These are phyloP conservation scores for Alloteropsis angusta DNA, from an alignment of 202 grass and related monocot genomes.

Conservation along the genomic window DNA sequence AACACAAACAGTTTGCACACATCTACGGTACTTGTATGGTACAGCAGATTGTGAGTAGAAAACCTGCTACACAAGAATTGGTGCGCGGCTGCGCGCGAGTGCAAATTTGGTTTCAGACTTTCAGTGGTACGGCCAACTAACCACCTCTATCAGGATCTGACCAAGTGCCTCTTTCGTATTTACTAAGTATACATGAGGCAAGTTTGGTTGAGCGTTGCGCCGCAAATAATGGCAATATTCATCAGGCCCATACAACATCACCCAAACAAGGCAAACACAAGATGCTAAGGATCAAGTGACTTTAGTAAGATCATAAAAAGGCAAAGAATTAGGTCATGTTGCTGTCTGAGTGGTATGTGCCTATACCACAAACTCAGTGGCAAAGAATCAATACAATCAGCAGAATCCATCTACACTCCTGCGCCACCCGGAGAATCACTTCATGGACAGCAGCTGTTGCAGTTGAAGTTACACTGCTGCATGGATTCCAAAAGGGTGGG, in stretches of 20 bases:
- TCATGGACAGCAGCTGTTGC: neutral
- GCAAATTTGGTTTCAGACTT: neutral
- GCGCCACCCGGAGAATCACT: neutral
- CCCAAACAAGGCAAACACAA: neutral
- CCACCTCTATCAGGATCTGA: neutral
- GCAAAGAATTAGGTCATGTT: neutral
- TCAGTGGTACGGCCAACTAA: neutral
- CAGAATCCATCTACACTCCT: neutral
- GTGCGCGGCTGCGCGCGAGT: no score
- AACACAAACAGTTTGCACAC: no score
- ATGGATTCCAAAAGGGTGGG: neutral
- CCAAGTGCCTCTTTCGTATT: no score
- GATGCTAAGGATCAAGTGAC: neutral
- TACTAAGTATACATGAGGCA: neutral
- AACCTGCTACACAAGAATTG: no score
- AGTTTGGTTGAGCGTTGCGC: neutral
- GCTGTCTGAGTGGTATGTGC: neutral
- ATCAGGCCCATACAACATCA: neutral
- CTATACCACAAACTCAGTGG: slow-evolving; percentile 8
- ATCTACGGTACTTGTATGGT: no score
- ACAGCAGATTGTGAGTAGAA: no score
- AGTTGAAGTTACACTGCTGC: neutral
- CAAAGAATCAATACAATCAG: slow-evolving; percentile 33
- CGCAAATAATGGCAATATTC: neutral
- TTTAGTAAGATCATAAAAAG: neutral